A percentile compares a stretch with the other conserved stretches of the same genome.
Evolutionary conservation across 331 rosid genomes (phyloP).

Genomic region (Malus hybrid): DNA sequence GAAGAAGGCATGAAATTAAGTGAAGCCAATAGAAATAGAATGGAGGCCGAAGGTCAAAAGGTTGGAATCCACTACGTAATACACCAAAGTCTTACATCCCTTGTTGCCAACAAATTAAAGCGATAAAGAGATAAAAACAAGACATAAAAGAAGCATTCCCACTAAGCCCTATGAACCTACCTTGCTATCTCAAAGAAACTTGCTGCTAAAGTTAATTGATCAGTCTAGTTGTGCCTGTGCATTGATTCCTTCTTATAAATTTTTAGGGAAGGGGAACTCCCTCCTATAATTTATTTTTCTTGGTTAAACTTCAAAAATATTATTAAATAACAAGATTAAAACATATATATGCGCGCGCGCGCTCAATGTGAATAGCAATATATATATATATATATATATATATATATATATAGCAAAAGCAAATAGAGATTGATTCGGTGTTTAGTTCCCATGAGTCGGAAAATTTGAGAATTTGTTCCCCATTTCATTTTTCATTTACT

Average conservation of each 20-base stretch:
- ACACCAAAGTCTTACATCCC: not conserved
- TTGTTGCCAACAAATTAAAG: not conserved
- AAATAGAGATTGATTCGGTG: not conserved
- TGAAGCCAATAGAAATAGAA: not conserved
- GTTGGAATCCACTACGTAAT: not conserved
- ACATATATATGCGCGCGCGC: too few species aligned
- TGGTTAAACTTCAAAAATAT: too few species aligned
- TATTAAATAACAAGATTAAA: too few species aligned
- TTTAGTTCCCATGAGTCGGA: not conserved
- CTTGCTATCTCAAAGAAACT: not conserved
- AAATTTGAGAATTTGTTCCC: not conserved
- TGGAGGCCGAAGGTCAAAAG: not conserved
- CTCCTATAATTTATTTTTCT: too few species aligned
- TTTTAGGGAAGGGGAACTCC: too few species aligned
- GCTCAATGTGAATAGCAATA: too few species aligned
- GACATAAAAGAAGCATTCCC: not conserved
- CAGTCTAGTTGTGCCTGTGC: not conserved
- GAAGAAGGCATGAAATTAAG: not conserved
- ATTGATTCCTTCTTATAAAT: too few species aligned
- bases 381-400: too few species aligned
- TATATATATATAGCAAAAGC: not conserved
- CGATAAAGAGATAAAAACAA: not conserved
- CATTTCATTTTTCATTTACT: not conserved
- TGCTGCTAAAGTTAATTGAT: not conserved
- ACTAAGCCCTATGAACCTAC: not conserved